Evolutionary conservation across 1,284 basidiomycete species (phyloP).

Genomic region (Cutaneotrichosporon sp.): DNA sequence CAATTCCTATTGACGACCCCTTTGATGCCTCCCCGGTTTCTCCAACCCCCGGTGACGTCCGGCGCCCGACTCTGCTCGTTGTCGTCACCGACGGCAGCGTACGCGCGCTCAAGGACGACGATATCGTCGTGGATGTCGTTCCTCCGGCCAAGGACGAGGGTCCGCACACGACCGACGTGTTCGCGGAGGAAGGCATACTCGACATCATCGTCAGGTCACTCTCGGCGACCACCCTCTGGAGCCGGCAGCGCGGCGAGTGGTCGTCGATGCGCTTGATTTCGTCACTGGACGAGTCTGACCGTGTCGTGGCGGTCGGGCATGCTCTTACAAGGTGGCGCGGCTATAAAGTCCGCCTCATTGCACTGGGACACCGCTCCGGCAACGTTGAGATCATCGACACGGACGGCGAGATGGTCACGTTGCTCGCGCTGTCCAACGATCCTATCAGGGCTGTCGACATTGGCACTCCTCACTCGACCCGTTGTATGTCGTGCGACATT

Average conservation of each 20-base stretch:
- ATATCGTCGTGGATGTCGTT: slow-evolving; percentile 17
- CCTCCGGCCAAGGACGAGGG: slow-evolving; percentile 9
- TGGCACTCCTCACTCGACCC: slow-evolving; percentile 24
- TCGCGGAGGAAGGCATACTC: slow-evolving; percentile 8
- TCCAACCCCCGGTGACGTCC: neutral
- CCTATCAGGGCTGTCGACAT: slow-evolving; percentile 20
- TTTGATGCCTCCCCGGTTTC: slow-evolving; percentile 20
- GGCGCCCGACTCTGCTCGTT: slow-evolving; percentile 20
- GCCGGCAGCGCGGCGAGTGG: slow-evolving; percentile 24
- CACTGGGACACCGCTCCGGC: slow-evolving; percentile 40
- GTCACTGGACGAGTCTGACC: slow-evolving; percentile 20
- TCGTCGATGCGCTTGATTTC: slow-evolving; percentile 13
- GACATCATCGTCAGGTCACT: slow-evolving; percentile 14
- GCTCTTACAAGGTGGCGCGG: slow-evolving; percentile 18
- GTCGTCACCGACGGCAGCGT: slow-evolving; percentile 22
- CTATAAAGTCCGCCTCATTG: slow-evolving; percentile 22
- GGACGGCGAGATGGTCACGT: slow-evolving; percentile 22
- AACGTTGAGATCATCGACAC: slow-evolving; percentile 40
- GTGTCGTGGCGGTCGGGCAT: slow-evolving; percentile 19
- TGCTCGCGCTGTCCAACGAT: slow-evolving; percentile 7
- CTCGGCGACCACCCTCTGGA: slow-evolving; percentile 17
- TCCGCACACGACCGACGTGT: slow-evolving; percentile 14
- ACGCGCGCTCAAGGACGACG: slow-evolving; percentile 12
- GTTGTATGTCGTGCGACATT: slow-evolving; percentile 37
- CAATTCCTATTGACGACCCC: slow-evolving; percentile 18